Evolutionary conservation across 2,329 filamentous ascomycete species (phyloP).

Genomic region (Talaromyces rugulosus): DNA sequence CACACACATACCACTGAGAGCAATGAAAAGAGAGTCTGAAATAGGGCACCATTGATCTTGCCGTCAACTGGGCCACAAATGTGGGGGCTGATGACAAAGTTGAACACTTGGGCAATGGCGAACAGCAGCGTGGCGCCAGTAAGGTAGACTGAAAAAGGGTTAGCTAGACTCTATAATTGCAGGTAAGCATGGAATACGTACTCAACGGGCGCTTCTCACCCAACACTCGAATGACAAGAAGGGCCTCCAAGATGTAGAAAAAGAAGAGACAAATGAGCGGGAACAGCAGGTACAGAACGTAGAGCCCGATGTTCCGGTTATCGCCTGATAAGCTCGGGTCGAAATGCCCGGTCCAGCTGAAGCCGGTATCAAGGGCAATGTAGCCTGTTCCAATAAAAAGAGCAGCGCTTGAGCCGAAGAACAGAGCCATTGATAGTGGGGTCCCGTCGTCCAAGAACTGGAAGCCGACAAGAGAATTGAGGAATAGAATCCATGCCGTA

Average conservation of each 20-base stretch:
- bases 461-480: slow-evolving; percentile 89
- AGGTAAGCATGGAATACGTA: slow-evolving; percentile 37
- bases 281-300: slow-evolving; percentile 87
- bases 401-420: slow-evolving; percentile 63
- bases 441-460: slow-evolving; percentile 94
- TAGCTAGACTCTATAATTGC: background rate
- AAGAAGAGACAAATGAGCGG: slow-evolving; percentile 85
- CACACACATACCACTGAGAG: slow-evolving; percentile 78
- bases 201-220: slow-evolving; percentile 88
- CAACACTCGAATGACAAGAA: slow-evolving; percentile 79
- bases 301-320: slow-evolving; percentile 77
- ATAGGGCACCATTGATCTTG: slow-evolving; percentile 88
- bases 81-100: slow-evolving; percentile 87
- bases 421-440: slow-evolving; percentile 71
- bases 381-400: slow-evolving; percentile 91
- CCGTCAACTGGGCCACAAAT: slow-evolving; percentile 80
- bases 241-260: slow-evolving; percentile 77
- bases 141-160: slow-evolving; percentile 60
- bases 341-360: slow-evolving; percentile 78
- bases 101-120: slow-evolving; percentile 89
- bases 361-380: slow-evolving; percentile 90
- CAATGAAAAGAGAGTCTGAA: slow-evolving; percentile 89
- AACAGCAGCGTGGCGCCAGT: slow-evolving; percentile 72
- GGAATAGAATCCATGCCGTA: slow-evolving; percentile 82
- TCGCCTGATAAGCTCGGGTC: slow-evolving; percentile 51